phyloP scores from a whole-genome alignment of 176 grass and related monocot genomes.

The Hsuehochloa calcarea region DNA sequence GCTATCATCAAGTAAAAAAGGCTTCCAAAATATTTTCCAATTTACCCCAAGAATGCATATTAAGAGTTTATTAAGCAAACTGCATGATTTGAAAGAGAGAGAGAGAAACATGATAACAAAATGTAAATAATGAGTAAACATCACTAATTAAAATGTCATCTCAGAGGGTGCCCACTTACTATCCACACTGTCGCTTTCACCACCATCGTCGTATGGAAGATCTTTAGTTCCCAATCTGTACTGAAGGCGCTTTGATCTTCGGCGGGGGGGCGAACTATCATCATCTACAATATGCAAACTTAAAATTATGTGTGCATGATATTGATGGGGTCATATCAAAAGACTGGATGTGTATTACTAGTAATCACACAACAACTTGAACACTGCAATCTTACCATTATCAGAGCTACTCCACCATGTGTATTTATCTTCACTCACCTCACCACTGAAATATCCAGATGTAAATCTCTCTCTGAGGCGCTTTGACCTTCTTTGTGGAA shows the following conservation, averaged over 20 bases:
- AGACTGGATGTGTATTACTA: not conserved
- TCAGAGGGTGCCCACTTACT: slow-evolving; percentile 31
- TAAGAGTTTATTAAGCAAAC: slow-evolving; percentile 3
- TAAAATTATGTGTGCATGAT: not conserved
- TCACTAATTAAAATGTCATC: not conserved
- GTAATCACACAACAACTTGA: not conserved
- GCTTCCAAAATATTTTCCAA: not conserved
- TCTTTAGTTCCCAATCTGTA: slow-evolving; percentile 24
- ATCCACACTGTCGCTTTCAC: slow-evolving; percentile 12
- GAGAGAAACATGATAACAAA: not conserved
- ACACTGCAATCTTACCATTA: slow-evolving; percentile 14
- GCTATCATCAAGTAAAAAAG: not conserved
- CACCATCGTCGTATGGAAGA: not conserved
- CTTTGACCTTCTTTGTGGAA: slow-evolving; percentile 32
- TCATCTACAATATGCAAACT: slow-evolving; percentile 29
- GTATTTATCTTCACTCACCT: slow-evolving; percentile 3
- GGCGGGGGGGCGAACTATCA: not conserved
- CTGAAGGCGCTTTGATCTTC: slow-evolving; percentile 36
- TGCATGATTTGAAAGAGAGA: not conserved
- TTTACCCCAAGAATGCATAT: not conserved
- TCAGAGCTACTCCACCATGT: slow-evolving; percentile 8
- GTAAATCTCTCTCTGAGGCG: not conserved
- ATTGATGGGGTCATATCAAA: not conserved
- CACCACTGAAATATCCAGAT: not conserved
- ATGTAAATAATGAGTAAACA: not conserved